Evolutionary conservation across 73 alveolate genomes (phyloP).

Genomic region (Uronychia binucleata): DNA sequence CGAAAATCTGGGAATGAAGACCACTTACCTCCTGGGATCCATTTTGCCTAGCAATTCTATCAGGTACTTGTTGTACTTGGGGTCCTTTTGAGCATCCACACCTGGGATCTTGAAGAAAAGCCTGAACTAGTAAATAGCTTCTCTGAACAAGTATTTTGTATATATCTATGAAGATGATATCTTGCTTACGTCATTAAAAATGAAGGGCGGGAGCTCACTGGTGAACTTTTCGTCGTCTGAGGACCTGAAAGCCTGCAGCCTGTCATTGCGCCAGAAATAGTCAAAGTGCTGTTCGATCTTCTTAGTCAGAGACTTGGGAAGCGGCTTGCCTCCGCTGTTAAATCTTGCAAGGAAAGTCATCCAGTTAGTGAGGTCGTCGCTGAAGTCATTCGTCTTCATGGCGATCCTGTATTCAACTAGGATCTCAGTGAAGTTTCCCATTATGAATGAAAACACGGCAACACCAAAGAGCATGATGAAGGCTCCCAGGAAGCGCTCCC

Average conservation of each 20-base stretch:
- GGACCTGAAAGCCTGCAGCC: constrained; percentile 29
- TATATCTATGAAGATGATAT: constrained; percentile 25
- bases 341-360: constrained; percentile 35
- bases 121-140: constrained; percentile 36
- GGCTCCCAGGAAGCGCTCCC: constrained; percentile 24
- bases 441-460: constrained; percentile 53
- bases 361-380: constrained; percentile 49
- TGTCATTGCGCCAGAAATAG: constrained; percentile 50
- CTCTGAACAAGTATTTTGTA: constrained; percentile 30
- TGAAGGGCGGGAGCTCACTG: constrained; percentile 32
- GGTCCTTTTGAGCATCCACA: neutral
- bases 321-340: constrained; percentile 45
- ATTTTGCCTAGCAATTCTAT: neutral
- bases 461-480: constrained; percentile 39
- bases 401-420: neutral
- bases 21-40: constrained; percentile 8
- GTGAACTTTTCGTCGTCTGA: constrained; percentile 43
- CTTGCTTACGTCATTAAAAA: neutral
- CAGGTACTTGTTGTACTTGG: neutral
- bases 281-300: constrained; percentile 49
- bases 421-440: constrained; percentile 62
- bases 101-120: constrained; percentile 24
- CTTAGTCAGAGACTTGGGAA: constrained; percentile 33
- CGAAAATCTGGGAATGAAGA: neutral
- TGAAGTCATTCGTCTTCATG: neutral